phyloP scores from a whole-genome alignment of 116 monocot genomes.

The Thalassia testudinum region DNA sequence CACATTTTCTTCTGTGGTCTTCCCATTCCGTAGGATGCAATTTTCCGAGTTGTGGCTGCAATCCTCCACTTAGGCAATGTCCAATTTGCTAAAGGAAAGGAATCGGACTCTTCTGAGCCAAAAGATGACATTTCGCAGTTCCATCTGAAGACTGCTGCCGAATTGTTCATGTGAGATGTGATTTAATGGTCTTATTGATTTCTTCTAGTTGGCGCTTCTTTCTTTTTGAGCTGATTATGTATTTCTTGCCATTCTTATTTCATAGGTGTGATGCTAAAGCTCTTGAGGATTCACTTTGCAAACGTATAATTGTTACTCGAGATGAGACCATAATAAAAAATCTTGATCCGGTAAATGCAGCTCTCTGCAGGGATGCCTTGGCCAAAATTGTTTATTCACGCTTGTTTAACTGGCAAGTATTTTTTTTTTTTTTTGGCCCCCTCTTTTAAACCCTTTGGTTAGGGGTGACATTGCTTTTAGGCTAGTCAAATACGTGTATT shows the following conservation, averaged over 20 bases:
- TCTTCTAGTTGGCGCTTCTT: background rate
- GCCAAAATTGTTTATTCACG: slow-evolving; percentile 68
- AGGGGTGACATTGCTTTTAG: too few species aligned
- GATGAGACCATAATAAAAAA: slow-evolving; percentile 45
- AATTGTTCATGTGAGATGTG: slow-evolving; percentile 47
- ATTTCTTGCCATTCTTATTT: background rate
- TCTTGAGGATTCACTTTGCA: slow-evolving; percentile 55
- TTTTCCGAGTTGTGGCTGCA: slow-evolving; percentile 68
- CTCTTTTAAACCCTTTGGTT: too few species aligned
- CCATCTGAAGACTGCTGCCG: slow-evolving; percentile 58
- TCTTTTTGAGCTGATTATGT: background rate
- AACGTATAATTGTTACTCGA: slow-evolving; percentile 63
- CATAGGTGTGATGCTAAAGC: slow-evolving; percentile 49
- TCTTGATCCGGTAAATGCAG: slow-evolving; percentile 43
- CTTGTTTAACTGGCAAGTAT: slow-evolving; percentile 56
- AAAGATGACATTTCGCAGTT: slow-evolving; percentile 62
- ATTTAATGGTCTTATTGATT: background rate
- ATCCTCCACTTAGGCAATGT: slow-evolving; percentile 79
- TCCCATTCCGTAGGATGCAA: slow-evolving; percentile 39
- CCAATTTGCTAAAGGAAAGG: slow-evolving; percentile 58
- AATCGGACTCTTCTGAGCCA: slow-evolving; percentile 49
- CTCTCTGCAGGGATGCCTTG: slow-evolving; percentile 52
- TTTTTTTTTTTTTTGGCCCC: background rate
- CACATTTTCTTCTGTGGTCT: background rate
- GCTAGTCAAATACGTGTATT: background rate